Percentiles rank a stretch among this genome's conserved stretches.
Evolutionary conservation across 2,329 filamentous ascomycete genomes (phyloP).

Genomic region (Chaetomiaceae sp.): DNA sequence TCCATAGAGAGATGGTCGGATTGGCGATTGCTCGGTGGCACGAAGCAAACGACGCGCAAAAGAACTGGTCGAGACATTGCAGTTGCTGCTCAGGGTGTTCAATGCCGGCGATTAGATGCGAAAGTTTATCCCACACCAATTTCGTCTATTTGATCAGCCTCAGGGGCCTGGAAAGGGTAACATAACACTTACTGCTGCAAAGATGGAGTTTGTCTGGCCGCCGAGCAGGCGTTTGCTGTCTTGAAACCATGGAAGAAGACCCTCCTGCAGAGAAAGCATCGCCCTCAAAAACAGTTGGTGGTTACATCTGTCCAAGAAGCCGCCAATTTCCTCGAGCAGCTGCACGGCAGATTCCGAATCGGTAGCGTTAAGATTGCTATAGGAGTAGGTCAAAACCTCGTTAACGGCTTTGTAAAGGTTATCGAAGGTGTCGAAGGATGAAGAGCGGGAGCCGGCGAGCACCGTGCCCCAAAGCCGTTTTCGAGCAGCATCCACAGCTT

Average conservation of each 20-base stretch:
- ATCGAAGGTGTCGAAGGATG: constrained; percentile 59
- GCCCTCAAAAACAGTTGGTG: constrained; percentile 49
- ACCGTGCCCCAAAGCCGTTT: constrained; percentile 62
- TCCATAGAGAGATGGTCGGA: constrained; percentile 58
- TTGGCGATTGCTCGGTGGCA: constrained; percentile 53
- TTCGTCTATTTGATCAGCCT: constrained; percentile 41
- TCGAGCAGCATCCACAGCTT: constrained; percentile 61
- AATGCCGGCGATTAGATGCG: constrained; percentile 35
- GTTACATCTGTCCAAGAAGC: constrained; percentile 49
- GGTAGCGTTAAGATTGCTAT: constrained; percentile 36
- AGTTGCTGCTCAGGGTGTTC: constrained; percentile 43
- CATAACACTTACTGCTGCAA: constrained; percentile 41
- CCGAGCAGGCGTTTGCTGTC: constrained; percentile 48
- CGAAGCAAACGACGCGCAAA: constrained; percentile 55
- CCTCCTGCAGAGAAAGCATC: constrained; percentile 57
- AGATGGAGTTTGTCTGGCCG: constrained; percentile 38
- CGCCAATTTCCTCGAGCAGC: constrained; percentile 51
- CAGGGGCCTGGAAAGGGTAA: neutral
- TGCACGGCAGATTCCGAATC: constrained; percentile 33
- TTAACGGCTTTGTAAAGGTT: constrained; percentile 60
- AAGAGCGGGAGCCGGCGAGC: constrained; percentile 37
- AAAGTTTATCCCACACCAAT: constrained; percentile 48
- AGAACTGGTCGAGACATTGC: constrained; percentile 48
- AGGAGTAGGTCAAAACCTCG: constrained; percentile 50
- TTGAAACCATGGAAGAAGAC: constrained; percentile 59